Conservation (phyloP, 2,329 filamentous ascomycete species). For the Pestalotiopsis sp. region DNA sequence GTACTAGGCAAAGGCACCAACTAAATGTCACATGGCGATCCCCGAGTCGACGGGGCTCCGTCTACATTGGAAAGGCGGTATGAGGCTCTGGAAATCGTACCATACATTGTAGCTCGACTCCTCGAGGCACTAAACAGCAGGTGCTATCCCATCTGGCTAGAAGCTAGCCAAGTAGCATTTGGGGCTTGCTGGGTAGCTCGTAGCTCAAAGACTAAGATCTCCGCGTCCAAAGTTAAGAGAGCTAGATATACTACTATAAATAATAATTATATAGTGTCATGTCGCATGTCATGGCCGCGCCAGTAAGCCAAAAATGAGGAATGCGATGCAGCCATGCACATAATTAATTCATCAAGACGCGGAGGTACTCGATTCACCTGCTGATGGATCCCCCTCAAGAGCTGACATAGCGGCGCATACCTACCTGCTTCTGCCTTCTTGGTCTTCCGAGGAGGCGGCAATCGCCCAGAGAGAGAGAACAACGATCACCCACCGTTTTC, state of each 20-base stretch:
- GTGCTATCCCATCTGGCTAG: neutral
- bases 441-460: neutral
- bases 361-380: too few species aligned
- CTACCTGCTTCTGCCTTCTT: too few species aligned
- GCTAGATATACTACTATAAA: neutral
- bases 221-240: neutral
- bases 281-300: too few species aligned
- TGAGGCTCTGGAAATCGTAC: conserved; percentile 1
- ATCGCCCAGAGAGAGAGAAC: neutral
- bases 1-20: neutral
- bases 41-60: neutral
- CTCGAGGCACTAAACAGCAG: neutral
- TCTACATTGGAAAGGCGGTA: conserved; percentile 1
- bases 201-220: neutral
- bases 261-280: neutral
- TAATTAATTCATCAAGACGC: too few species aligned
- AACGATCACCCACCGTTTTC: neutral
- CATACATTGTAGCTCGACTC: neutral
- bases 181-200: too few species aligned
- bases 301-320: too few species aligned
- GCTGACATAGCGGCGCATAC: too few species aligned
- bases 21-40: conserved; percentile 4
- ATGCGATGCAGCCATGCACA: too few species aligned
- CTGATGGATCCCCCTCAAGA: too few species aligned
- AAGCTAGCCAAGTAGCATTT: too few species aligned